Evolutionary conservation across 2,329 filamentous ascomycete species (phyloP).

Genomic region (Botrytis galanthina): DNA sequence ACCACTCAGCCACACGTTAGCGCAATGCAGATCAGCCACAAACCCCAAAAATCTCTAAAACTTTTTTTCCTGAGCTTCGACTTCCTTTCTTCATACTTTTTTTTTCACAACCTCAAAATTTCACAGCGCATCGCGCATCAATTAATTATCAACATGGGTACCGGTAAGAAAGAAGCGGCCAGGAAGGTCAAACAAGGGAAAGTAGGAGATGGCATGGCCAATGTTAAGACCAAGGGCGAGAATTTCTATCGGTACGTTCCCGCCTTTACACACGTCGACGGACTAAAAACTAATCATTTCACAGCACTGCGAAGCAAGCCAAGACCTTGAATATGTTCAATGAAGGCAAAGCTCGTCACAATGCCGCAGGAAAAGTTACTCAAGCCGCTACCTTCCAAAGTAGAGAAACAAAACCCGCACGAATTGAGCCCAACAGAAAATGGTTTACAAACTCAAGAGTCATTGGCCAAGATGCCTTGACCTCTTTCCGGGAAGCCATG

Average conservation of each 20-base stretch:
- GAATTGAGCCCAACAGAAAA: conserved; percentile 93
- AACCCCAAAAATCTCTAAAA: conserved; percentile 27
- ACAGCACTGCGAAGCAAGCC: conserved; percentile 73
- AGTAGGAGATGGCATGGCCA: conserved; percentile 80
- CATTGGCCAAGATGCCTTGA: conserved; percentile 85
- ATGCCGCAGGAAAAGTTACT: conserved; percentile 79
- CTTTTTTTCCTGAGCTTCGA: conserved; percentile 23
- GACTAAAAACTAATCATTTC: conserved; percentile 19
- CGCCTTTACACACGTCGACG: not conserved
- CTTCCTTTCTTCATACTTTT: conserved; percentile 28
- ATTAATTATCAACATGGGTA: conserved; percentile 63
- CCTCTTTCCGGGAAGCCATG: conserved; percentile 86
- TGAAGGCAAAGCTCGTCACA: conserved; percentile 77
- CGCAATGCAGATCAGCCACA: conserved; percentile 27
- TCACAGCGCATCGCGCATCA: conserved; percentile 27
- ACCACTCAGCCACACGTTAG: conserved; percentile 25
- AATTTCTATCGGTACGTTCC: conserved; percentile 83
- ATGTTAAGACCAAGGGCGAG: conserved; percentile 92
- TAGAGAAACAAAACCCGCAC: conserved; percentile 73
- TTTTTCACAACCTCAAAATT: conserved; percentile 18
- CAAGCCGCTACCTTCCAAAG: conserved; percentile 84
- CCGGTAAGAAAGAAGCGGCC: conserved; percentile 84
- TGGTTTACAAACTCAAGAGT: conserved; percentile 95
- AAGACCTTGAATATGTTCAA: conserved; percentile 89
- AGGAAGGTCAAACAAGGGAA: conserved; percentile 84